Base-by-base conservation (phyloP, 495 filamentous ascomycete species). In the Penicillium coprophilum region DNA sequence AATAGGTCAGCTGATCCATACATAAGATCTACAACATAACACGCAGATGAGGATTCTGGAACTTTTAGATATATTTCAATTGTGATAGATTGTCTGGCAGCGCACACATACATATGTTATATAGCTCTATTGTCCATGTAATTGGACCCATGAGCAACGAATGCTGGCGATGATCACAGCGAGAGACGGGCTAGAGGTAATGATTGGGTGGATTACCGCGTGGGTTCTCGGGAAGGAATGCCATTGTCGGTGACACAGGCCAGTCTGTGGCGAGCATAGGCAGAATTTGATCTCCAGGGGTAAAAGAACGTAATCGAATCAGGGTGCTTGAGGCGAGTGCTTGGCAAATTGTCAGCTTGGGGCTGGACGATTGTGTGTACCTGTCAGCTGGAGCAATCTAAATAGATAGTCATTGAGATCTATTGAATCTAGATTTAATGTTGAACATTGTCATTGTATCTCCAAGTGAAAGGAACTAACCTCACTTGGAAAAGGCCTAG, bases 201-300 rank as follows among this genome's bases (percentile, higher is more conserved):
- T 62, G 61, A 69, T 69, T 69, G 66, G 66, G 19, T 10, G 27
- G 24, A 20, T 63, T 68, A 53, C 52, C 62, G 64, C 64, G 60
- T 50, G 48, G 46, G 9, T 7, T n/a, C 31, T 36, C 2, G 20
- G 1, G 15, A 17, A 23, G 21, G 6, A 38, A 38, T n/a, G 6
- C n/a, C n/a, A 17, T 17, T 38, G n/a, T 38, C n/a, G 9, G 20
- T 39, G 21, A 50, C 32, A 50, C 30, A 13, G 31, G 6, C 31
- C 47, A 38, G 8, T 50, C 46, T 38, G 34, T 38, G 34, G 34
- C 34, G 7, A 38, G 15, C 3, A 38, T 2, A 17, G 15, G 9
- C 34, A 38, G 34, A 38, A n/a, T 38, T 38, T 38, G 34, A 38
- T 38, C 15, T 38, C 34, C 34, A 38, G 34, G 34, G 34, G 34